Evolutionary conservation across 2,329 filamentous ascomycete species (phyloP).

Genomic region (Pestalotiopsis sp.): DNA sequence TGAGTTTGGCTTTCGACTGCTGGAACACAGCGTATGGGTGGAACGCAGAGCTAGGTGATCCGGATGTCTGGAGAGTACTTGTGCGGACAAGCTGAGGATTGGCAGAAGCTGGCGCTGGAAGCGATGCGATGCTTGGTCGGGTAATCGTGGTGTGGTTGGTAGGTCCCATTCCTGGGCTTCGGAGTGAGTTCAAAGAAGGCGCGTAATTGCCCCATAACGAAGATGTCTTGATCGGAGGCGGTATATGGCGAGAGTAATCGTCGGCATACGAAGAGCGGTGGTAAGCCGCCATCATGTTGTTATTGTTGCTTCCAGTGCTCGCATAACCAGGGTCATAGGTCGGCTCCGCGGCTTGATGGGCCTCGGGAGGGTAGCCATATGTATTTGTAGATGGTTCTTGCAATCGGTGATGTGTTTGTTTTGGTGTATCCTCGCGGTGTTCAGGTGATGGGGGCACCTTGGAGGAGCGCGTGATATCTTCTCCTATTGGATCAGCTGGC

Average conservation of each 20-base stretch:
- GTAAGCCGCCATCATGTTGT: slow-evolving; percentile 60
- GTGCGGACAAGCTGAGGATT: slow-evolving; percentile 57
- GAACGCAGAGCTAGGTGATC: slow-evolving; percentile 51
- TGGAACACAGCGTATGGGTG: slow-evolving; percentile 83
- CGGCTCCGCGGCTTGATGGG: slow-evolving; percentile 47
- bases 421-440: slow-evolving; percentile 43
- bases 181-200: slow-evolving; percentile 39
- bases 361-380: slow-evolving; percentile 58
- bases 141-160: slow-evolving; percentile 41
- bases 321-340: slow-evolving; percentile 37
- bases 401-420: slow-evolving; percentile 33
- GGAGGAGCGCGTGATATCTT: slow-evolving; percentile 43
- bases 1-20: slow-evolving; percentile 75
- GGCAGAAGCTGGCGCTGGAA: slow-evolving; percentile 49
- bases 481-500: slow-evolving; percentile 37
- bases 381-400: slow-evolving; percentile 53
- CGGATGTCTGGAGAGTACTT: slow-evolving; percentile 50
- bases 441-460: slow-evolving; percentile 44
- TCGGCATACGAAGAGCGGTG: slow-evolving; percentile 55
- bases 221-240: slow-evolving; percentile 39
- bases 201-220: slow-evolving; percentile 47
- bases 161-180: slow-evolving; percentile 42
- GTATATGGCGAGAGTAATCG: slow-evolving; percentile 42
- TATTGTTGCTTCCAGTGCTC: slow-evolving; percentile 39
- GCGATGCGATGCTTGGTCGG: slow-evolving; percentile 48